Evolutionary conservation across 805 yeast species (phyloP).

Genomic region (Kazachstania taianensis): DNA sequence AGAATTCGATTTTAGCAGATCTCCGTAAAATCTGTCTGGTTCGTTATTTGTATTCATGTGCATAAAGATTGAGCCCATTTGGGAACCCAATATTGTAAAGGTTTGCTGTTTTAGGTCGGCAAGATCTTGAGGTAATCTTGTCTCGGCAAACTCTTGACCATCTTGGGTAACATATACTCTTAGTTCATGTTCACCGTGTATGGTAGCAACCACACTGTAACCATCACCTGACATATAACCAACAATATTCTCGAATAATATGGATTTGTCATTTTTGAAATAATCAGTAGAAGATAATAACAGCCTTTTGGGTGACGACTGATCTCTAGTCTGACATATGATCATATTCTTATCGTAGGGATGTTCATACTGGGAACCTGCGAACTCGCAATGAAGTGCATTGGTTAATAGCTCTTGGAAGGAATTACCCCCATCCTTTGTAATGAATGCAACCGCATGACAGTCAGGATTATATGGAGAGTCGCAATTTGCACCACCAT

Average conservation of each 20-base stretch:
- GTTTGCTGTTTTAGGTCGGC: conserved; percentile 52
- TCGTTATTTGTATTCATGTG: conserved; percentile 64
- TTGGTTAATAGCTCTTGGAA: conserved; percentile 47
- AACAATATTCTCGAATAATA: conserved; percentile 46
- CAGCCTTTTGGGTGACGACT: conserved; percentile 22
- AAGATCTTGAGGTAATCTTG: conserved; percentile 61
- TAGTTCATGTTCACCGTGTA: conserved; percentile 41
- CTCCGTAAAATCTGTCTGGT: conserved; percentile 54
- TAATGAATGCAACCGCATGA: conserved; percentile 45
- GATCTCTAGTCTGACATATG: conserved; percentile 47
- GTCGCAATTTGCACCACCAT: conserved; percentile 53
- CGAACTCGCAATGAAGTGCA: conserved; percentile 56
- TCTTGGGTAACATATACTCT: conserved; percentile 69
- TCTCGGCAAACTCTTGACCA: conserved; percentile 68
- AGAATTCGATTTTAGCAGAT: conserved; percentile 76
- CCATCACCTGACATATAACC: conserved; percentile 69
- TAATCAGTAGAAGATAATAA: conserved; percentile 46
- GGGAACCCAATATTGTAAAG: conserved; percentile 71
- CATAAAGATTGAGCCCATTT: conserved; percentile 61
- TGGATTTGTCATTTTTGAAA: conserved; percentile 34
- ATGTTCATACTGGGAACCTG: conserved; percentile 41
- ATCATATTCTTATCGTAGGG: conserved; percentile 43
- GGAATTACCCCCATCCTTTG: conserved; percentile 56
- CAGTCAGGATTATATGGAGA: conserved; percentile 40
- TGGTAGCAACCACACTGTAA: conserved; percentile 62